Conservation (phyloP, 306 rosid genomes). For the Hippophae tibetana region DNA sequence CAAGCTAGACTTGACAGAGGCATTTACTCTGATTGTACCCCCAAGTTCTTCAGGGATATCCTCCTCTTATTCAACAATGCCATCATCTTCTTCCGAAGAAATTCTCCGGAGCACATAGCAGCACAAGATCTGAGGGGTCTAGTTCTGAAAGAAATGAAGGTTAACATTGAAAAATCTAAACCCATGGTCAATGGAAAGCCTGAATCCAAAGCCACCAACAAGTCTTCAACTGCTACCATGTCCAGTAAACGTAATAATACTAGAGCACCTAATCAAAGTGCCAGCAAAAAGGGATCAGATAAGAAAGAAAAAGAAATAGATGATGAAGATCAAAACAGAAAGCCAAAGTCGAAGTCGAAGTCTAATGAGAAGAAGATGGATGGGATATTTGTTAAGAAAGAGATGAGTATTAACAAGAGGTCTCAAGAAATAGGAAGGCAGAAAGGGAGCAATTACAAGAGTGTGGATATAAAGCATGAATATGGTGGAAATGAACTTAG, state of each 20-base stretch:
- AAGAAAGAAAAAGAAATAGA: constrained; percentile 10
- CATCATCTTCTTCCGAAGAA: constrained; percentile 29
- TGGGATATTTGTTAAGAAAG: constrained; percentile 10
- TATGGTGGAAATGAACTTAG: constrained; percentile 35
- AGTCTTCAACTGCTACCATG: constrained; percentile 18
- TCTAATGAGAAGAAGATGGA: constrained; percentile 9
- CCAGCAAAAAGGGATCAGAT: neutral
- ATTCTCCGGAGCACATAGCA: constrained; percentile 25
- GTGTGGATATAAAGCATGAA: constrained; percentile 17
- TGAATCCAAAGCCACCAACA: constrained; percentile 21
- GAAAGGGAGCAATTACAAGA: constrained; percentile 15
- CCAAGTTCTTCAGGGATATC: constrained; percentile 38
- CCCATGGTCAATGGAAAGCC: neutral
- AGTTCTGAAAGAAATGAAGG: constrained; percentile 32
- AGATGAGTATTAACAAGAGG: constrained; percentile 20
- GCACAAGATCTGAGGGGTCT: constrained; percentile 29
- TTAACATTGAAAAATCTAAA: constrained; percentile 8
- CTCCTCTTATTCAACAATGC: constrained; percentile 39
- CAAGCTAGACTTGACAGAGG: constrained; percentile 33
- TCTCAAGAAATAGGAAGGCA: constrained; percentile 14
- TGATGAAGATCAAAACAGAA: constrained; percentile 4
- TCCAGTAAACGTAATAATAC: constrained; percentile 26
- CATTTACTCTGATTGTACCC: constrained; percentile 14
- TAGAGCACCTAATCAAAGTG: constrained; percentile 8
- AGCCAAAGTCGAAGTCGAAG: constrained; percentile 1